phyloP scores from a whole-genome alignment of 2,329 filamentous ascomycete species.

The Cryphonectria naterciae region DNA sequence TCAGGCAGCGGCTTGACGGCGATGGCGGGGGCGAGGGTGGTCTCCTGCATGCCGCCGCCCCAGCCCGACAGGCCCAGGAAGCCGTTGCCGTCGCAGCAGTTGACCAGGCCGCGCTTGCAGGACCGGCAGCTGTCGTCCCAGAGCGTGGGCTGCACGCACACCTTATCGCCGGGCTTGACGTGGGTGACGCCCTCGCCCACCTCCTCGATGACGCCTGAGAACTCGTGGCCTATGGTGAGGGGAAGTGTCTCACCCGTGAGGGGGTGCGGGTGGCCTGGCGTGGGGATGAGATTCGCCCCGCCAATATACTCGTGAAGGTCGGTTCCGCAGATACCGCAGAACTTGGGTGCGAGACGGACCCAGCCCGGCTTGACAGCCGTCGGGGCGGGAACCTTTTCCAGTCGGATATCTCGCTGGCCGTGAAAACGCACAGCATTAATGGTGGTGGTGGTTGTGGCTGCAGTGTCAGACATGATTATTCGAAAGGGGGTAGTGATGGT shows the following conservation, averaged over 20 bases:
- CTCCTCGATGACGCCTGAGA: slow-evolving; percentile 62
- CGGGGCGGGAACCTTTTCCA: slow-evolving; percentile 26
- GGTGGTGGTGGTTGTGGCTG: slow-evolving; percentile 20
- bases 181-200: slow-evolving; percentile 51
- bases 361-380: slow-evolving; percentile 23
- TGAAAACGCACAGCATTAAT: slow-evolving; percentile 29
- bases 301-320: slow-evolving; percentile 41
- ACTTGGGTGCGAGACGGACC: slow-evolving; percentile 37
- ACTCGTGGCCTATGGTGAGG: slow-evolving; percentile 65
- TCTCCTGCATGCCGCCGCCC: slow-evolving; percentile 58
- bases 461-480: slow-evolving; percentile 3
- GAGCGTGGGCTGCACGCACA: slow-evolving; percentile 62
- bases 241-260: slow-evolving; percentile 60
- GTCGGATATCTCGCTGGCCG: slow-evolving; percentile 29
- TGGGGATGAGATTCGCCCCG: slow-evolving; percentile 38
- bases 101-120: slow-evolving; percentile 48
- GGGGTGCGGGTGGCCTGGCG: slow-evolving; percentile 51
- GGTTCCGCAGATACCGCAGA: slow-evolving; percentile 41
- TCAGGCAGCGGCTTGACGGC: slow-evolving; percentile 54
- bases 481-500: neutral
- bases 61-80: slow-evolving; percentile 44
- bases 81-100: slow-evolving; percentile 48
- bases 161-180: slow-evolving; percentile 56
- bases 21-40: slow-evolving; percentile 51
- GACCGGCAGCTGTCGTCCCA: slow-evolving; percentile 58